Conservation (phyloP, 140 eudicot species). For the Anethum foeniculum region DNA sequence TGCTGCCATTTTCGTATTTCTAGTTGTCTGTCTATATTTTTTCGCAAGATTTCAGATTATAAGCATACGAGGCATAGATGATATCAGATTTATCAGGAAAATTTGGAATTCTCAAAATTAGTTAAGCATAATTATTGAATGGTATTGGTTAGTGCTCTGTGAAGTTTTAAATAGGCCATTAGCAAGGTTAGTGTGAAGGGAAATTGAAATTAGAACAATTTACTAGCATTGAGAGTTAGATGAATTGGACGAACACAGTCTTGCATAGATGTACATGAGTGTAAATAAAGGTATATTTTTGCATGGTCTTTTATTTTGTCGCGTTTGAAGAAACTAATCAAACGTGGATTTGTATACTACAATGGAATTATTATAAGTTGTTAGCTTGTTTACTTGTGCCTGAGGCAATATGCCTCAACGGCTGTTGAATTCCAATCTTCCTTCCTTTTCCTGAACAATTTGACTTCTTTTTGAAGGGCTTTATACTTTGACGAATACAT, state of each 20-base stretch:
- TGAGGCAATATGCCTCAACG: not conserved
- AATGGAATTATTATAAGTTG: not conserved
- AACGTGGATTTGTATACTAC: not conserved
- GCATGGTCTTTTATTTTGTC: conserved; percentile 8
- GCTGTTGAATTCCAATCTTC: not conserved
- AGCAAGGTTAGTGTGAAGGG: not conserved
- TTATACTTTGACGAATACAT: too few species aligned
- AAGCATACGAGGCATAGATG: not conserved
- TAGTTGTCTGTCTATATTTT: not conserved
- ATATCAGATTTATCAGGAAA: not conserved
- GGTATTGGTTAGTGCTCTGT: not conserved
- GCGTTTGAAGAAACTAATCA: not conserved
- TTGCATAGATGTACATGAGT: not conserved
- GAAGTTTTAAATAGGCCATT: not conserved
- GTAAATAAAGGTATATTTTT: not conserved
- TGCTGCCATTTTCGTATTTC: conserved; percentile 18
- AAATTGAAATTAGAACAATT: not conserved
- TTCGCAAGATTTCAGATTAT: not conserved
- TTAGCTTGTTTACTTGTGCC: not conserved
- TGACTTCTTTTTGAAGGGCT: not conserved
- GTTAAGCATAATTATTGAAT: not conserved
- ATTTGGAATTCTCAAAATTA: not conserved
- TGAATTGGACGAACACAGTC: not conserved
- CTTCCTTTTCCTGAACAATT: not conserved
- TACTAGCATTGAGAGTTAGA: not conserved